Evolutionary conservation across 176 grass and related monocot genomes (phyloP), one percentile per base, ranked within the genome.

Genomic region (Dendrocalamus sinicus): DNA sequence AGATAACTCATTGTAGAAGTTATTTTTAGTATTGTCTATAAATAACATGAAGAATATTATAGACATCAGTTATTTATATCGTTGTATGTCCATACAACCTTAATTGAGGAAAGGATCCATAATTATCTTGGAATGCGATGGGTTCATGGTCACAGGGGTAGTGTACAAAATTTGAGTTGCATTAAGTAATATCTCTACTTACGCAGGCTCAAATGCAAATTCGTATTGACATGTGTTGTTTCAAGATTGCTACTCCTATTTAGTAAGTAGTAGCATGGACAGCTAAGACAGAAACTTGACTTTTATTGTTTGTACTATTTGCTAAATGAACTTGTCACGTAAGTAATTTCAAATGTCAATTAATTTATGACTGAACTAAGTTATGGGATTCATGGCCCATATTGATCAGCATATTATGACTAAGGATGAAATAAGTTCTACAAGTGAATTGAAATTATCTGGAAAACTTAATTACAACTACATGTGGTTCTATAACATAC

Each of bases 11-110:
- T 37, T 37, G 4, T 37, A 4, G 35, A 37, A 4, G 35, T 4
- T 37, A 37, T 37, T 4, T 37, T 37, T 37, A 37, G 0, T 5
- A 4, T 4, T 2, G 4, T 37, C 3, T 37, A 37, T 37, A 37
- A 5, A 37, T 37, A 0, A 37, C 4, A 37, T 37, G 2, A 4
- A 4, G 0, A 2, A 4, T 37, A 37, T 37, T 37, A 37, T 37
- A 35, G 2, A 35, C 35, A 37, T 4, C 35, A 5, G 35, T 37
- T 37, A 4, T 37, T 4, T 37, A 37, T 37, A 37, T 4, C 4
- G 4, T 37, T 37, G 35, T 37, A 37, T 2, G 5, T 91, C 85
- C 81, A 72, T 91, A 81, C 39, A 76, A 88, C 81, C 89, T 85
- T 83, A 85, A 76, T 58, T 54, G 13, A 84, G 76, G 76, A 37